phyloP scores from a whole-genome alignment of 2,329 filamentous ascomycete species.

The Fusarium lateritium region DNA sequence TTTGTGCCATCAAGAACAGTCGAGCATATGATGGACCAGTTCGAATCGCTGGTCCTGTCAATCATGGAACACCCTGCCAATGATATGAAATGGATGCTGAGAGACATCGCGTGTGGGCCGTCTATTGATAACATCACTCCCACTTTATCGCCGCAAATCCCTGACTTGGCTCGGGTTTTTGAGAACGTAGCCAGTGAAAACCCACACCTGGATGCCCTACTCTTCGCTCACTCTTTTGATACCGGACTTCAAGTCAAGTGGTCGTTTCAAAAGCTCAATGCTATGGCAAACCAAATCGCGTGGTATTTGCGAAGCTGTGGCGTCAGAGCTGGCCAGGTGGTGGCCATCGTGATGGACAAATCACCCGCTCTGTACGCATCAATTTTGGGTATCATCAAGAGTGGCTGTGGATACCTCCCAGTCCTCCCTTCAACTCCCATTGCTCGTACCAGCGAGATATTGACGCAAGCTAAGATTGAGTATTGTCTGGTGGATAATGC shows the following conservation, averaged over 20 bases:
- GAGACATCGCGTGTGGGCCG: constrained; percentile 52
- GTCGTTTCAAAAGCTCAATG: constrained; percentile 77
- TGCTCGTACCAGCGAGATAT: constrained; percentile 72
- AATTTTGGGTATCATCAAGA: constrained; percentile 81
- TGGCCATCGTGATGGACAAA: constrained; percentile 86
- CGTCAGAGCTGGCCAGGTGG: constrained; percentile 66
- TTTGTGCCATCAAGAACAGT: constrained; percentile 70
- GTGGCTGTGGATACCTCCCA: constrained; percentile 85
- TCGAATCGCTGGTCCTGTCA: constrained; percentile 65
- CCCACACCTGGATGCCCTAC: constrained; percentile 73
- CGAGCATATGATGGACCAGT: constrained; percentile 70
- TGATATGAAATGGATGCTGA: constrained; percentile 25
- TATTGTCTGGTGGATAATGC: constrained; percentile 60
- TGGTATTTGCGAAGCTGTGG: constrained; percentile 63
- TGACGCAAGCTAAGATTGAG: constrained; percentile 70
- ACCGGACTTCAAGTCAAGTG: constrained; percentile 57
- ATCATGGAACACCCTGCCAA: constrained; percentile 49
- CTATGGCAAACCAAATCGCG: constrained; percentile 74
- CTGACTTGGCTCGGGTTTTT: constrained; percentile 67
- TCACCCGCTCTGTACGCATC: constrained; percentile 79
- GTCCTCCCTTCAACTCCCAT: constrained; percentile 79
- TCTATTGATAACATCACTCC: constrained; percentile 66
- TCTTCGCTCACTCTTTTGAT: constrained; percentile 67
- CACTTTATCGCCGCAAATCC: constrained; percentile 51
- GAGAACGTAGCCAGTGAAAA: constrained; percentile 64